Evolutionary conservation across 768 basidiomycete genomes (phyloP), one percentile per base, ranked within the genome.

Genomic region (Trametes sanguinea): DNA sequence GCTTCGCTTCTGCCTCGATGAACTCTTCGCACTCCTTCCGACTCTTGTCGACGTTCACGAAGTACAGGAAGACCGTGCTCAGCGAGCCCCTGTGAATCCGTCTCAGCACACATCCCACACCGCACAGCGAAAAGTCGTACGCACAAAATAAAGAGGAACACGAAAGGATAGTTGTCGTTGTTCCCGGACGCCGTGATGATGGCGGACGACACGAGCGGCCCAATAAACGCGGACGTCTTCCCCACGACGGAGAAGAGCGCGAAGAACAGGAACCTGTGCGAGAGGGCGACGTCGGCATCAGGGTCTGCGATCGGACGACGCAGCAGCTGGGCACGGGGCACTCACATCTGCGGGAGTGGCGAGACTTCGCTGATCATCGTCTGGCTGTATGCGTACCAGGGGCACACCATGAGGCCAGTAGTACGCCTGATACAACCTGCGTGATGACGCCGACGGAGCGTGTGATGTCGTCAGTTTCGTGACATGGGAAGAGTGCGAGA

Each of bases 341-440:
- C 77, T 40, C 71, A 86, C 88, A 88, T 90, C 74, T 89, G 89
- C 37, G 85, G 83, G 55, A 85, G 73, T 42, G 86, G 87, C 43
- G 85, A 88, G 30, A 92, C 88, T 65, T 92, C 88, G 71, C 84
- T 87, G 61, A 91, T 91, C 90, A 91, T 88, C 1, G 88, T 90
- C 72, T 90, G 87, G 69, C 88, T 89, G 69, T 90, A 89, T 46
- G 89, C 88, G 69, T 89, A 90, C 88, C 88, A 90, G 3, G 88
- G 88, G 65, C 88, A 89, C 3, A 89, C 86, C 81, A 88, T 79
- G 32, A 91, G 74, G 14, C 88, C 88, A 67, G n/a, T 86, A 89
- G 69, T 82, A 87, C 10, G 79, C 86, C 67, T 89, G 87, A 68
- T 88, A 89, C 33, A 83, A 63, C 88, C 87, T 88, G 57, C 1